These are phyloP conservation scores for Solanum dulcamara DNA, from an alignment of 257 asterid species.

Conservation along the genomic window DNA sequence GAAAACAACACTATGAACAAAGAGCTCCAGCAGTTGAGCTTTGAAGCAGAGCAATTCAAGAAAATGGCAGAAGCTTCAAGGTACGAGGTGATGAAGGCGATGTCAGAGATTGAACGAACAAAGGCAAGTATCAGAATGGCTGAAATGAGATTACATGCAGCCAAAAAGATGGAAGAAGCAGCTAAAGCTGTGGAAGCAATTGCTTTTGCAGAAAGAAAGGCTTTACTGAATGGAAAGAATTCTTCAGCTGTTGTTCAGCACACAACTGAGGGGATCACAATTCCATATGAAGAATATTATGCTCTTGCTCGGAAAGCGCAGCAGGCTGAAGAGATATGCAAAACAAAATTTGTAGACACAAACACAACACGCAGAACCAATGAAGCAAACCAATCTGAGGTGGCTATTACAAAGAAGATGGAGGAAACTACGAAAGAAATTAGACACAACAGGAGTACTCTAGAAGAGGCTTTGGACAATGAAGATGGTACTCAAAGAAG, in stretches of 20 bases:
- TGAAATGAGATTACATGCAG: conserved; percentile 84
- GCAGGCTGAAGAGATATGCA: conserved; percentile 45
- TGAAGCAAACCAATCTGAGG: conserved; percentile 21
- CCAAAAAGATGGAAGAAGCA: conserved; percentile 89
- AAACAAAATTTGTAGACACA: conserved; percentile 51
- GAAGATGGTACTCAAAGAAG: conserved; percentile 14
- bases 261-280: conserved; percentile 39
- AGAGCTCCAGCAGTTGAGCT: conserved; percentile 16
- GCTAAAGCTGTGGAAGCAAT: conserved; percentile 87
- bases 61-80: conserved; percentile 84
- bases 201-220: conserved; percentile 33
- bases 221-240: conserved; percentile 4
- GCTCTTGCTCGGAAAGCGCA: conserved; percentile 47
- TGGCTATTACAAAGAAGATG: conserved; percentile 33
- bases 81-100: conserved; percentile 80
- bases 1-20: conserved; percentile 3
- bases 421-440: conserved; percentile 20
- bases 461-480: conserved; percentile 15
- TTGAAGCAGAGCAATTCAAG: conserved; percentile 76
- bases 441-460: conserved; percentile 18
- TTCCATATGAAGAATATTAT: conserved; percentile 57
- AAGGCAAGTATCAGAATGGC: conserved; percentile 76
- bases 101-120: conserved; percentile 72
- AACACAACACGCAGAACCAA: conserved; percentile 2
- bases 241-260: conserved; percentile 4